Percentiles rank a stretch among this genome's conserved stretches.
These are phyloP conservation scores for Apophysomyces variabilis DNA, from an alignment of 371 early-diverging fungal genomes.

Conservation along the genomic window DNA sequence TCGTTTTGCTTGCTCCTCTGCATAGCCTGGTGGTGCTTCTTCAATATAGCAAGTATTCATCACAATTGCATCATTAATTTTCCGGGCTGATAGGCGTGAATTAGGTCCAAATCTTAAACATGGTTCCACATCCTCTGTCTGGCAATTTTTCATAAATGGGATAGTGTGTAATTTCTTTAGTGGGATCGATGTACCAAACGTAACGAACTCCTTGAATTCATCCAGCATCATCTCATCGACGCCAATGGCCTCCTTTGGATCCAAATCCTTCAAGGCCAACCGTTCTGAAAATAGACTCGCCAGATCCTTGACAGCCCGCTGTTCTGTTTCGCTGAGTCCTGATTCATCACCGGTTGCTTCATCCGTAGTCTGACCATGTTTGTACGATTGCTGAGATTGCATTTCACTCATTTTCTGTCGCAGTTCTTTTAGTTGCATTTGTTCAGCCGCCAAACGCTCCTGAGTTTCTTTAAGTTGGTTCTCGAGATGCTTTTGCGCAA, in stretches of 20 bases:
- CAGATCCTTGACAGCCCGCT: slow-evolving; percentile 20
- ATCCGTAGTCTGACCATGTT: not conserved
- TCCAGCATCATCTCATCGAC: slow-evolving; percentile 70
- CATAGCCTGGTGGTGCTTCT: slow-evolving; percentile 71
- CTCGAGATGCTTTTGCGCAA: slow-evolving; percentile 62
- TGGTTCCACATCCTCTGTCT: slow-evolving; percentile 89
- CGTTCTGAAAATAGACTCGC: slow-evolving; percentile 14
- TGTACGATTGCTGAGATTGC: slow-evolving; percentile 17
- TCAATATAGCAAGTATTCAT: slow-evolving; percentile 80
- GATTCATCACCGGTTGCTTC: slow-evolving; percentile 8
- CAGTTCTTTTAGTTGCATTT: slow-evolving; percentile 79
- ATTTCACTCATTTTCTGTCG: slow-evolving; percentile 72
- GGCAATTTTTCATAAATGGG: slow-evolving; percentile 82
- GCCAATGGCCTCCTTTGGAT: slow-evolving; percentile 31
- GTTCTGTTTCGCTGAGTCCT: slow-evolving; percentile 18
- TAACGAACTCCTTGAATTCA: slow-evolving; percentile 85
- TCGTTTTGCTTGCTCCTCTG: slow-evolving; percentile 68
- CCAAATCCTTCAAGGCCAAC: slow-evolving; percentile 15
- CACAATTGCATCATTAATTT: slow-evolving; percentile 87
- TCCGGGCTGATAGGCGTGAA: slow-evolving; percentile 81
- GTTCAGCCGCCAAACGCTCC: slow-evolving; percentile 71
- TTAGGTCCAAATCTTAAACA: slow-evolving; percentile 89
- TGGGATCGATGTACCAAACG: slow-evolving; percentile 59
- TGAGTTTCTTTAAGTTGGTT: slow-evolving; percentile 71
- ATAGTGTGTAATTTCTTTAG: slow-evolving; percentile 74